A percentile compares a stretch with the other conserved stretches of the same genome.
phyloP scores from a whole-genome alignment of 257 asterid genomes.

The Solanum piurae region DNA sequence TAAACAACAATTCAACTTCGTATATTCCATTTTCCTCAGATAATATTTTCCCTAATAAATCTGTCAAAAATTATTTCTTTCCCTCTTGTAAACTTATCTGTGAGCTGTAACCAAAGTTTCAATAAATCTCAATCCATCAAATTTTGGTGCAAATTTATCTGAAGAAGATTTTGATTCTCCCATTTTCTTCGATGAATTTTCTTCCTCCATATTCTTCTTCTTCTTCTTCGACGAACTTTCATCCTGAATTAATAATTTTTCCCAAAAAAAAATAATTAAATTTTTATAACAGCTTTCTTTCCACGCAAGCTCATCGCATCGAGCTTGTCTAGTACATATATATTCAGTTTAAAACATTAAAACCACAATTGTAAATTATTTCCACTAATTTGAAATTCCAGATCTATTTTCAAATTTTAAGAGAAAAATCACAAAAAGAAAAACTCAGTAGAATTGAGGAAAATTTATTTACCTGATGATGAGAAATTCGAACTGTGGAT shows the following conservation, averaged over 20 bases:
- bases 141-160: conserved; percentile 11
- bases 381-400: neutral
- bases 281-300: neutral
- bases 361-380: neutral
- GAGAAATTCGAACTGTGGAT: conserved; percentile 23
- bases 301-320: neutral
- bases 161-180: neutral
- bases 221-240: neutral
- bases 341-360: too few relatives aligned
- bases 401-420: neutral
- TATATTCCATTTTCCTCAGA: neutral
- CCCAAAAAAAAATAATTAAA: too few relatives aligned
- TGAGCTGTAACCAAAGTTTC: conserved; percentile 10
- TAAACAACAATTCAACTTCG: neutral
- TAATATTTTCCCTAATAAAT: neutral
- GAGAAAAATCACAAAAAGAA: neutral
- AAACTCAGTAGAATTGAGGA: neutral
- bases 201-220: neutral
- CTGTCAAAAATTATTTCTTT: neutral
- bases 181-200: neutral
- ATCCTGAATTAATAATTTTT: neutral
- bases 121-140: conserved; percentile 13
- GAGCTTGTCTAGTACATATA: too few relatives aligned
- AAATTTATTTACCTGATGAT: conserved; percentile 22
- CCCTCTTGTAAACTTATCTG: neutral